Percentiles rank a stretch among this genome's conserved stretches.
These are phyloP conservation scores for Proliferodiscus dingleyae DNA, from an alignment of 2,329 filamentous ascomycete genomes.

Conservation along the genomic window DNA sequence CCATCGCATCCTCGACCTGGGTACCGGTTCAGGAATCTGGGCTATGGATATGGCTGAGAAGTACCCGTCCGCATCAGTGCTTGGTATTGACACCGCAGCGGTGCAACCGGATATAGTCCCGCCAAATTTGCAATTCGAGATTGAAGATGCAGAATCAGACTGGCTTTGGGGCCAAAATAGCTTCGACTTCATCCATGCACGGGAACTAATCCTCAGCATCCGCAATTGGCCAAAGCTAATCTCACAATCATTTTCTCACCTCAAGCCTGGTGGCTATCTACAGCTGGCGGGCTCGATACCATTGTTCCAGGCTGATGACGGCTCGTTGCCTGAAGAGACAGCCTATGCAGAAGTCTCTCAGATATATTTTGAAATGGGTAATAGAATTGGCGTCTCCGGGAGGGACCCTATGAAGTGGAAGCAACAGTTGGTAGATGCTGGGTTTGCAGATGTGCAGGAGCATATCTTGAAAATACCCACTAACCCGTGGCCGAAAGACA, in stretches of 20 bases:
- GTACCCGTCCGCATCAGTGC: constrained; percentile 28
- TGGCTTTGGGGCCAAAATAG: constrained; percentile 23
- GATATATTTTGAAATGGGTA: constrained; percentile 36
- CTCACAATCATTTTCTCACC: constrained; percentile 15
- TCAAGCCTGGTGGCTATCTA: constrained; percentile 42
- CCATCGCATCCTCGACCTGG: constrained; percentile 35
- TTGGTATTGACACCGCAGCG: constrained; percentile 28
- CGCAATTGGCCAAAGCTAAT: constrained; percentile 21
- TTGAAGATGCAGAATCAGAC: constrained; percentile 47
- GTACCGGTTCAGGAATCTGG: constrained; percentile 40
- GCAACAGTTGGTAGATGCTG: constrained; percentile 33
- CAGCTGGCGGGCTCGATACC: constrained; percentile 40
- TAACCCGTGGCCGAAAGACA: constrained; percentile 20
- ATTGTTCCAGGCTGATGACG: constrained; percentile 36
- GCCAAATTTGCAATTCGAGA: constrained; percentile 56
- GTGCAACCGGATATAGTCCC: constrained; percentile 44
- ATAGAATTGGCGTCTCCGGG: constrained; percentile 28
- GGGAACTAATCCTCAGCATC: constrained; percentile 21
- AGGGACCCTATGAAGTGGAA: constrained; percentile 32
- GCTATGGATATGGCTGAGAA: constrained; percentile 30
- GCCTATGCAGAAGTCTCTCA: background rate
- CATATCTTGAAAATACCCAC: constrained; percentile 24
- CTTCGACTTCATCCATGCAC: constrained; percentile 27
- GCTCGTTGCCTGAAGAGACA: constrained; percentile 14
- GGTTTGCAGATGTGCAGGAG: constrained; percentile 27